These are phyloP conservation scores for Rhynchospora tenuis DNA, from an alignment of 176 grass and related monocot genomes.

Conservation along the genomic window DNA sequence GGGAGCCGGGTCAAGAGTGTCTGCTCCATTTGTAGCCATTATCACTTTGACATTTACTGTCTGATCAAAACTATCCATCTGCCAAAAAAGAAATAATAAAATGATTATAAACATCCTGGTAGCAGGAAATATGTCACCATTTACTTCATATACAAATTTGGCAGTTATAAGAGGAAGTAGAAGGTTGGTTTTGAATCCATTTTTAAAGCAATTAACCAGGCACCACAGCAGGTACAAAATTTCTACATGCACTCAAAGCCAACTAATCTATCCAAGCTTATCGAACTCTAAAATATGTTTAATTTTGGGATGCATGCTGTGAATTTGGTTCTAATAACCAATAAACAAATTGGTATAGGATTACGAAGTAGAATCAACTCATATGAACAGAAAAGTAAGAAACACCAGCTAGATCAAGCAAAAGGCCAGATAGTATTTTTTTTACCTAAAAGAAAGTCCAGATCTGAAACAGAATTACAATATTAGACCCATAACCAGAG, in stretches of 20 bases:
- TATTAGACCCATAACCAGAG: not conserved
- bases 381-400: too few species aligned
- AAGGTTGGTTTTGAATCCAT: not conserved
- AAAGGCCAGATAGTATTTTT: not conserved
- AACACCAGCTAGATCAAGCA: not conserved
- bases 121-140: not conserved
- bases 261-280: not conserved
- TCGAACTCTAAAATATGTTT: not conserved
- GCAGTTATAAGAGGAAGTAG: not conserved
- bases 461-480: not conserved
- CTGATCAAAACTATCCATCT: constrained; percentile 99
- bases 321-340: not conserved
- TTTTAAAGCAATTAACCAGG: not conserved
- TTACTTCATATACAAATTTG: not conserved
- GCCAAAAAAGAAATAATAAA: constrained; percentile 15
- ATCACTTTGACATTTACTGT: constrained; percentile 99
- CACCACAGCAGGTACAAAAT: not conserved
- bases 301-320: not conserved
- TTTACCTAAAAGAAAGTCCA: not conserved
- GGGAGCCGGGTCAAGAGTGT: constrained; percentile 92
- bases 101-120: not conserved
- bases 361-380: too few species aligned
- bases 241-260: not conserved
- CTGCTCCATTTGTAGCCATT: constrained; percentile 98
- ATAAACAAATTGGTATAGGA: not conserved